Conservation (phyloP, 495 filamentous ascomycete genomes). For the Ramalina peruviana region DNA sequence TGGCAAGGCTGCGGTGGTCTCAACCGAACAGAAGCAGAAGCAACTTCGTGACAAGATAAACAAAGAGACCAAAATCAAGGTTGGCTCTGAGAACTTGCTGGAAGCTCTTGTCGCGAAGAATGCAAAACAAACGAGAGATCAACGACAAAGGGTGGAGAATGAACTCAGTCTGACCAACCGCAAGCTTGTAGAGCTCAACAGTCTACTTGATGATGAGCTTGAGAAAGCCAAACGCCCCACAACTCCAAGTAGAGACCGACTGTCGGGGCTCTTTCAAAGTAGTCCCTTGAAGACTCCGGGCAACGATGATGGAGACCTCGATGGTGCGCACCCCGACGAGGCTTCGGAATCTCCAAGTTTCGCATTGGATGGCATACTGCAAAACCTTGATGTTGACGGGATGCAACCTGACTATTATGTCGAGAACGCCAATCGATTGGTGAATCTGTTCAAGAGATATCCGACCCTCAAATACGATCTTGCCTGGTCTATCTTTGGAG, state of each 20-base stretch:
- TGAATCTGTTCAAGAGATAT: constrained; percentile 84
- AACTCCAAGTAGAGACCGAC: constrained; percentile 51
- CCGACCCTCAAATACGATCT: constrained; percentile 91
- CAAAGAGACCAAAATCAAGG: constrained; percentile 93
- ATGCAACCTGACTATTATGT: constrained; percentile 94
- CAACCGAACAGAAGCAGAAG: constrained; percentile 60
- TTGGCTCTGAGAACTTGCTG: constrained; percentile 91
- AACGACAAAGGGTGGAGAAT: constrained; percentile 71
- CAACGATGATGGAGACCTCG: constrained; percentile 32
- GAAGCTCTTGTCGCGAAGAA: constrained; percentile 92
- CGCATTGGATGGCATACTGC: constrained; percentile 74
- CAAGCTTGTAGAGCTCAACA: constrained; percentile 70
- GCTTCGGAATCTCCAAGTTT: constrained; percentile 81
- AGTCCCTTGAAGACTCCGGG: constrained; percentile 52
- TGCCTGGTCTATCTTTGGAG: constrained; percentile 84
- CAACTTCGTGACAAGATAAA: constrained; percentile 68
- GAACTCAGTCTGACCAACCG: constrained; percentile 85
- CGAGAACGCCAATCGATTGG: constrained; percentile 73
- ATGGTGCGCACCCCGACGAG: constrained; percentile 35
- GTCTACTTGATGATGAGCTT: constrained; percentile 64
- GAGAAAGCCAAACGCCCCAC: constrained; percentile 48
- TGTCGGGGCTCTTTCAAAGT: constrained; percentile 54
- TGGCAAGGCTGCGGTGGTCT: constrained; percentile 41
- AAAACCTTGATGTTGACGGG: constrained; percentile 71
- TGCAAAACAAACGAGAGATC: constrained; percentile 86